These are phyloP conservation scores for Helianthus annuus DNA, from an alignment of 129 eudicot genomes.

Conservation along the genomic window DNA sequence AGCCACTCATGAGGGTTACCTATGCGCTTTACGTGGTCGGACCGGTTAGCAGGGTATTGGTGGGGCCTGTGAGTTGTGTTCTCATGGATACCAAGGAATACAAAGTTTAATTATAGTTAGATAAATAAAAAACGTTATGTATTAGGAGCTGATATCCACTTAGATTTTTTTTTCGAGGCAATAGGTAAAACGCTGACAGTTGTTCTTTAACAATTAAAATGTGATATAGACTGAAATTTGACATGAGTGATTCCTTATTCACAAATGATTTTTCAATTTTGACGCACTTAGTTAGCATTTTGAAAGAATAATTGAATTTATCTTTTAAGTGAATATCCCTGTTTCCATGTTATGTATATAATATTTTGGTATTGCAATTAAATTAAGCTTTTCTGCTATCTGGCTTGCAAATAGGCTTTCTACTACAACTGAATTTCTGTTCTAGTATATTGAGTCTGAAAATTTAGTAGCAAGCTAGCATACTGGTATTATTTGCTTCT, in stretches of 20 bases:
- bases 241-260: background rate
- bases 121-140: background rate
- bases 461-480: background rate
- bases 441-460: background rate
- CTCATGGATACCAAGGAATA: too few relatives aligned
- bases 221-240: background rate
- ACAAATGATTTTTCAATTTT: background rate
- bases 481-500: conserved; percentile 6
- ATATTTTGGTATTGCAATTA: background rate
- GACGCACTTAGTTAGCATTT: background rate
- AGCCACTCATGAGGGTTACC: too few relatives aligned
- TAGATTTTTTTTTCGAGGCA: background rate
- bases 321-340: background rate
- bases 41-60: too few relatives aligned
- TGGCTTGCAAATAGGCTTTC: conserved; percentile 12
- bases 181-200: background rate
- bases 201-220: background rate
- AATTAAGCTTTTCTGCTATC: background rate
- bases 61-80: too few relatives aligned
- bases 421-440: background rate
- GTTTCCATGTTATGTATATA: conserved; percentile 9
- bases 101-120: background rate
- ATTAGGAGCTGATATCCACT: background rate
- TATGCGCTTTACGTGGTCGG: too few relatives aligned
- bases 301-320: background rate